Percentiles rank a stretch among this genome's conserved stretches.
phyloP scores from a whole-genome alignment of 75 land plant species.

The Selaginella tamariscina region DNA sequence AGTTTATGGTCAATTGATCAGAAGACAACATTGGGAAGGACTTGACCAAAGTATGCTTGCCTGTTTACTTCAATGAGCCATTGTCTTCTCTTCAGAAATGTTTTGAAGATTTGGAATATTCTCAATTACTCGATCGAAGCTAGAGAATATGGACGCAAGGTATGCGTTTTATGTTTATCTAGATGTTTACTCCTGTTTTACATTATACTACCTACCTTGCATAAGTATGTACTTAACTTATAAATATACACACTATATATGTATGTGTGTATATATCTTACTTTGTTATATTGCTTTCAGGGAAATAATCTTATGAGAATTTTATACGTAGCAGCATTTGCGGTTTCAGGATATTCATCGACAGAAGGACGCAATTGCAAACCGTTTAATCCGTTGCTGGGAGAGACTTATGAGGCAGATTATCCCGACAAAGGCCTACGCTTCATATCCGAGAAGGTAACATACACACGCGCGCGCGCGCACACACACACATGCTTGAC shows the following conservation, averaged over 20 bases:
- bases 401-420: slow-evolving; percentile 87
- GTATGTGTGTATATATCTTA: too few relatives aligned
- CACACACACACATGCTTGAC: too few relatives aligned
- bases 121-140: slow-evolving; percentile 71
- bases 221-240: too few relatives aligned
- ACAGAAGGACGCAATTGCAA: slow-evolving; percentile 67
- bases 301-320: slow-evolving; percentile 58
- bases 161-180: slow-evolving; percentile 18
- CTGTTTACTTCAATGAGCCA: slow-evolving; percentile 91
- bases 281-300: slow-evolving; percentile 19
- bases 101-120: slow-evolving; percentile 82
- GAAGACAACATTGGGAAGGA: slow-evolving; percentile 87
- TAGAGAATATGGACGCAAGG: slow-evolving; percentile 67
- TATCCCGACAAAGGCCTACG: slow-evolving; percentile 75
- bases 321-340: slow-evolving; percentile 74
- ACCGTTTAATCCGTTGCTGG: slow-evolving; percentile 75
- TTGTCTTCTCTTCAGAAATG: slow-evolving; percentile 80
- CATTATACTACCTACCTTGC: too few relatives aligned
- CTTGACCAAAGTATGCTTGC: slow-evolving; percentile 70
- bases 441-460: slow-evolving; percentile 81
- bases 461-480: too few relatives aligned
- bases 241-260: too few relatives aligned
- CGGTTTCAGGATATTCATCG: slow-evolving; percentile 81
- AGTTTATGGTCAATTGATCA: slow-evolving; percentile 91
- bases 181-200: too few relatives aligned